A percentile compares a stretch with the other conserved stretches of the same genome.
Conservation (phyloP, 1,139 yeast genomes). For the Saccharomyces hybrid region DNA sequence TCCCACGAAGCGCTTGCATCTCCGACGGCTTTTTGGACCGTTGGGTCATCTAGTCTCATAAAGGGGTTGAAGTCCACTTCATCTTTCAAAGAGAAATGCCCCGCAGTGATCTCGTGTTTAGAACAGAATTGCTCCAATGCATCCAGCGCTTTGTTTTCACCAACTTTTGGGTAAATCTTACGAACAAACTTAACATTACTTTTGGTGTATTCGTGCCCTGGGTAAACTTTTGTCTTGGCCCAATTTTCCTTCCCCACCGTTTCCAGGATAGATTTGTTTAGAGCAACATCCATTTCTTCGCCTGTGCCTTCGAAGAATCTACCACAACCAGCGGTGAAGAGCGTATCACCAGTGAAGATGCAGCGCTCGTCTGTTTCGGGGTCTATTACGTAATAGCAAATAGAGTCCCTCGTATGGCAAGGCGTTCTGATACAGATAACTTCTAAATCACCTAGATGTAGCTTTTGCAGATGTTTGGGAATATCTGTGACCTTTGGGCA, state of each 20-base stretch:
- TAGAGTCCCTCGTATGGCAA: conserved; percentile 69
- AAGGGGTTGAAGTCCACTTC: conserved; percentile 84
- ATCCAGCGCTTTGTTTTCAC: conserved; percentile 44
- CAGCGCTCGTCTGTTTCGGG: conserved; percentile 52
- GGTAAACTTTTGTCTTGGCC: conserved; percentile 44
- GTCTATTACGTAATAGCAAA: conserved; percentile 75
- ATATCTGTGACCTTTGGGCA: conserved; percentile 25
- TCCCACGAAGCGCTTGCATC: conserved; percentile 37
- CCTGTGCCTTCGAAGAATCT: too few relatives aligned
- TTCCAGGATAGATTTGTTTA: conserved; percentile 55
- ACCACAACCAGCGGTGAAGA: too few relatives aligned
- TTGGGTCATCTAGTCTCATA: conserved; percentile 62
- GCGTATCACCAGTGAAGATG: conserved; percentile 57
- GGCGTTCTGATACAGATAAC: conserved; percentile 46
- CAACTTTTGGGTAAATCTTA: conserved; percentile 43
- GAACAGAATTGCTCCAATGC: conserved; percentile 45
- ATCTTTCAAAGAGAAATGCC: conserved; percentile 74
- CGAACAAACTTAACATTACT: conserved; percentile 70
- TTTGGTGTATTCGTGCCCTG: conserved; percentile 94
- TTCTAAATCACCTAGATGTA: conserved; percentile 42
- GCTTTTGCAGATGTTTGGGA: conserved; percentile 30
- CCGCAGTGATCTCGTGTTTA: conserved; percentile 70
- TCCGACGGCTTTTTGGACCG: conserved; percentile 45
- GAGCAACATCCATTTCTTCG: conserved; percentile 37
- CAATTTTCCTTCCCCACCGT: conserved; percentile 37